These are phyloP conservation scores for Lactifluus echinatus DNA, from an alignment of 768 basidiomycete species.

Conservation along the genomic window DNA sequence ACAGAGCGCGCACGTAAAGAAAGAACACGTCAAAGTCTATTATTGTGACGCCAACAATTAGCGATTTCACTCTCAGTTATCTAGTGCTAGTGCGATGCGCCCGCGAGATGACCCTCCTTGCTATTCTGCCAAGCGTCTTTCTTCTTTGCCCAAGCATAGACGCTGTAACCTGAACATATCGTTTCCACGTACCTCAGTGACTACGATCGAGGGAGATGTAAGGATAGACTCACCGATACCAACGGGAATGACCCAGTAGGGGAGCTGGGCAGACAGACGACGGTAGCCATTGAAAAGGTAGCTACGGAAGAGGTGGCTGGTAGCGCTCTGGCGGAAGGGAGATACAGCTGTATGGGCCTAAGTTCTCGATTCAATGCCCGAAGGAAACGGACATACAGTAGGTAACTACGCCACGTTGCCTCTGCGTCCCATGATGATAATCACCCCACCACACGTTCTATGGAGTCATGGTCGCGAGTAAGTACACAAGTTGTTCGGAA, in stretches of 20 bases:
- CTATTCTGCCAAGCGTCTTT: constrained; percentile 57
- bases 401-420: constrained; percentile 58
- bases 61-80: background rate
- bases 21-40: background rate
- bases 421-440: constrained; percentile 44
- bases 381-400: constrained; percentile 53
- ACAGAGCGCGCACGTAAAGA: background rate
- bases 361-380: background rate
- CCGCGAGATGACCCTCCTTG: constrained; percentile 63
- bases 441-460: constrained; percentile 90
- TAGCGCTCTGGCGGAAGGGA: constrained; percentile 64
- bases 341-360: constrained; percentile 49
- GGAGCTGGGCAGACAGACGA: constrained; percentile 57
- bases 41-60: background rate
- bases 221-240: constrained; percentile 49
- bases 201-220: background rate
- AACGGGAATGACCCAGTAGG: constrained; percentile 72
- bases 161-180: constrained; percentile 51
- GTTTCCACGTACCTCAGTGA: background rate
- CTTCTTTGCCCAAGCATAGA: constrained; percentile 68
- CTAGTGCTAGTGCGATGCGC: constrained; percentile 21
- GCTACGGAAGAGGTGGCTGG: constrained; percentile 54
- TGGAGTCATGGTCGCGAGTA: background rate
- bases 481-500: background rate
- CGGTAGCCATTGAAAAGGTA: constrained; percentile 81